Evolutionary conservation across 2,329 filamentous ascomycete genomes (phyloP), one percentile per base, ranked within the genome.

Genomic region (Claviceps humidiphila): DNA sequence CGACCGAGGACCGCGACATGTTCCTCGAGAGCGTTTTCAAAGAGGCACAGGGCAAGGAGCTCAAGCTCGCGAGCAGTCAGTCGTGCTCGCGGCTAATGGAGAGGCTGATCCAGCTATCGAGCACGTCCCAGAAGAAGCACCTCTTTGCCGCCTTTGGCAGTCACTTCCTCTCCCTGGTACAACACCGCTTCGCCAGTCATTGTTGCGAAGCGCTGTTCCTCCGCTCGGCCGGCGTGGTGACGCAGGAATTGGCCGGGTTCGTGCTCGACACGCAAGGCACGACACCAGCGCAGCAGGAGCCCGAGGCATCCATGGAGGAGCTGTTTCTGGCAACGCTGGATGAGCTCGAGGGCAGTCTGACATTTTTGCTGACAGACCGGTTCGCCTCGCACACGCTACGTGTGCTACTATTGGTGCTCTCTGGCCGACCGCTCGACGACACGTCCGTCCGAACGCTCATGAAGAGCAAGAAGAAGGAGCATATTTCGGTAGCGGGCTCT

Each of bases 101-200:
- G 71, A 79, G 89, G 37, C 70, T 98, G 63, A 94, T 98, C 51
- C 76, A 90, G 51, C 72, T 95, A 57, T 91, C 89, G 30, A 85
- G 80, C 38, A 76, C 84, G 37, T 71, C 73, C 17, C 93, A 97
- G 70, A 84, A 95, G 67, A 95, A 95, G 74, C 77, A 77, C 47
- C 71, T 98, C 20, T 97, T 97, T 65, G 79, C 81, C 58, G 88
- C 86, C 45, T 96, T 97, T 66, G 82, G 76, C 20, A 84, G 85
- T 38, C 87, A 97, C 68, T 95, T 97, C 68, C 73, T 91, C 54
- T 85, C 90, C 60, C 78, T 98, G 30, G 83, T 96, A 50, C 90
- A 94, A 65, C 93, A 98, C 70, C 85, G 93, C 17, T 98, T 98
- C 63, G 93, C 93, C 5, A 95, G 90, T 55, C 93, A 98, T 72